These are phyloP conservation scores for Oidiodendron maius DNA, from an alignment of 495 filamentous ascomycete genomes.

Conservation along the genomic window DNA sequence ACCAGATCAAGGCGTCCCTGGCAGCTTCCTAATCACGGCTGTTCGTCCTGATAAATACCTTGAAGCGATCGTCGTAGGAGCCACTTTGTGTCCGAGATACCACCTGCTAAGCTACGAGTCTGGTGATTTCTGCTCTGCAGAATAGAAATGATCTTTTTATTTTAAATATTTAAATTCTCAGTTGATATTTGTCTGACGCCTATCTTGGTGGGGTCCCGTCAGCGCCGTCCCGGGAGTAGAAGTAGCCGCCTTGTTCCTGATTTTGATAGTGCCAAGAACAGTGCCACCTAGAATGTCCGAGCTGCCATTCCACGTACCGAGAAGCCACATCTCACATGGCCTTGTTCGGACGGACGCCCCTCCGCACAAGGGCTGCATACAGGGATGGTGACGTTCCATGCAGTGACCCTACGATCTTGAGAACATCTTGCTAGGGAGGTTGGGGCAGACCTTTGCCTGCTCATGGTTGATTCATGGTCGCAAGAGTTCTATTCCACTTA, in stretches of 20 bases:
- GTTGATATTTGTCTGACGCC: too few relatives aligned
- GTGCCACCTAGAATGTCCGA: too few relatives aligned
- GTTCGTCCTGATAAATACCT: neutral
- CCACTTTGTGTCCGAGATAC: neutral
- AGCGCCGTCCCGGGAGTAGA: too few relatives aligned
- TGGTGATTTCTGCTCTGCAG: too few relatives aligned
- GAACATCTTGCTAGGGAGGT: neutral
- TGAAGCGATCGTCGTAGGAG: neutral
- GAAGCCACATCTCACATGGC: neutral
- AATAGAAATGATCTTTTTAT: too few relatives aligned
- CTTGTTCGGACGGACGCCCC: neutral
- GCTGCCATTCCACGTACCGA: too few relatives aligned
- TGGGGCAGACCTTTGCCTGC: neutral
- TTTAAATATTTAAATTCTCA: too few relatives aligned
- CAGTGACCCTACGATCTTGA: neutral
- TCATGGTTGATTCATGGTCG: conserved; percentile 3
- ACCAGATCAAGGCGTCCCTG: neutral
- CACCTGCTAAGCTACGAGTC: too few relatives aligned
- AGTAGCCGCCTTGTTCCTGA: too few relatives aligned
- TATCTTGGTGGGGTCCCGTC: too few relatives aligned
- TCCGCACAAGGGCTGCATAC: neutral
- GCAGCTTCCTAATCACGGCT: neutral
- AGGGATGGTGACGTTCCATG: conserved; percentile 3
- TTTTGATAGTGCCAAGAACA: too few relatives aligned
- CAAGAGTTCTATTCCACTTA: conserved; percentile 6